Conservation (phyloP, 1,284 basidiomycete species). For the Trichosporon inkin region DNA sequence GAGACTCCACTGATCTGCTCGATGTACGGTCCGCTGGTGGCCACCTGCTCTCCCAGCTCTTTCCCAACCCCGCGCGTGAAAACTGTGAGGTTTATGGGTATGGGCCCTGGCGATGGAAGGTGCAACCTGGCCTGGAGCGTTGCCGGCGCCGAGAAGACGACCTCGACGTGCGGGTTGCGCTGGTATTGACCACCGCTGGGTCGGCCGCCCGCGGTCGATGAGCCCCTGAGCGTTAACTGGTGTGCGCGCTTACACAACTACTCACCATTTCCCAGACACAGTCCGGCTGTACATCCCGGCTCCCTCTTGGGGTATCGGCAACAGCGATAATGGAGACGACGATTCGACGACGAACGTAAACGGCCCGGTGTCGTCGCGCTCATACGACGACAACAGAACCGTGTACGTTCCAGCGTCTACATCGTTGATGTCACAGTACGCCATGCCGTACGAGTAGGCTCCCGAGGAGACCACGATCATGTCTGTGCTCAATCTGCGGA, state of each 20-base stretch:
- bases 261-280: conserved; percentile 66
- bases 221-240: conserved; percentile 52
- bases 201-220: conserved; percentile 60
- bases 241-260: conserved; percentile 12
- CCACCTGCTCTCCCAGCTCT: conserved; percentile 54
- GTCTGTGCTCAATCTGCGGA: conserved; percentile 45
- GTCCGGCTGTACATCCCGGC: conserved; percentile 80
- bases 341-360: conserved; percentile 65
- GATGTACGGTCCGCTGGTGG: conserved; percentile 71
- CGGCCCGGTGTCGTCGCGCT: conserved; percentile 62
- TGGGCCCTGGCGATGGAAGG: conserved; percentile 19
- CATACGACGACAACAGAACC: conserved; percentile 75
- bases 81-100: conserved; percentile 49
- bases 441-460: conserved; percentile 74
- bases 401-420: conserved; percentile 73
- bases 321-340: conserved; percentile 52
- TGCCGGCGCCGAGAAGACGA: conserved; percentile 57
- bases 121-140: conserved; percentile 55
- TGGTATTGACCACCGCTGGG: conserved; percentile 62
- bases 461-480: conserved; percentile 55
- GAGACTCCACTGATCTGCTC: conserved; percentile 66
- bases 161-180: conserved; percentile 64
- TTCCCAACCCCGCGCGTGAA: conserved; percentile 35
- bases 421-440: conserved; percentile 55
- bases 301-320: conserved; percentile 63